Evolutionary conservation across 768 basidiomycete genomes (phyloP).

Genomic region (Boletales sp.): DNA sequence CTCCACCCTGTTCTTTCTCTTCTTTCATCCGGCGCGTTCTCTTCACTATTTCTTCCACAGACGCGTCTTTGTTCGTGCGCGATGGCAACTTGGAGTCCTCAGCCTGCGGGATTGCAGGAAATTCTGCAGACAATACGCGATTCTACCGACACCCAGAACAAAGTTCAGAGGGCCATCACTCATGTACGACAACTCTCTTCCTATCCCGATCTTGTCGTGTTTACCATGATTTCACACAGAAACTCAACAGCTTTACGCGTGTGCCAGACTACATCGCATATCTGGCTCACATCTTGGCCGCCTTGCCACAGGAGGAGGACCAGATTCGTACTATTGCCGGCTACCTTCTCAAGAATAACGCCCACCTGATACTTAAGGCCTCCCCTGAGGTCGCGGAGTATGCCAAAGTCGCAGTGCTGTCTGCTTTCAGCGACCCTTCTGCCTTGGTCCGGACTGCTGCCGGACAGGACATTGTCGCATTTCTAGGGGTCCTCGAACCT

Average conservation of each 20-base stretch:
- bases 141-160: constrained; percentile 76
- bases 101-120: constrained; percentile 84
- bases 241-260: constrained; percentile 83
- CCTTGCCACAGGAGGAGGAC: constrained; percentile 79
- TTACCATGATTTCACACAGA: constrained; percentile 43
- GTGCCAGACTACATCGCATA: constrained; percentile 95
- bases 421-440: constrained; percentile 77
- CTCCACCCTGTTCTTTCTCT: constrained; percentile 12
- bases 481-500: constrained; percentile 85
- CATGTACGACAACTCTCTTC: constrained; percentile 50
- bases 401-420: constrained; percentile 72
- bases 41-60: constrained; percentile 11
- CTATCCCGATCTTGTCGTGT: constrained; percentile 14
- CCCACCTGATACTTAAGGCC: constrained; percentile 69
- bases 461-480: constrained; percentile 86
- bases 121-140: constrained; percentile 89
- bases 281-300: constrained; percentile 88
- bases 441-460: constrained; percentile 93
- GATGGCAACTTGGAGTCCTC: constrained; percentile 79
- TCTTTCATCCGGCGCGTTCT: constrained; percentile 31
- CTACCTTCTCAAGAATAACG: constrained; percentile 95
- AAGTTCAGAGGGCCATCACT: constrained; percentile 76
- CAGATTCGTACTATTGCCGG: constrained; percentile 95
- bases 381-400: constrained; percentile 65
- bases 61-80: constrained; percentile 34